phyloP scores from a whole-genome alignment of 768 basidiomycete genomes.

The Omphalotus guepiniiformis region DNA sequence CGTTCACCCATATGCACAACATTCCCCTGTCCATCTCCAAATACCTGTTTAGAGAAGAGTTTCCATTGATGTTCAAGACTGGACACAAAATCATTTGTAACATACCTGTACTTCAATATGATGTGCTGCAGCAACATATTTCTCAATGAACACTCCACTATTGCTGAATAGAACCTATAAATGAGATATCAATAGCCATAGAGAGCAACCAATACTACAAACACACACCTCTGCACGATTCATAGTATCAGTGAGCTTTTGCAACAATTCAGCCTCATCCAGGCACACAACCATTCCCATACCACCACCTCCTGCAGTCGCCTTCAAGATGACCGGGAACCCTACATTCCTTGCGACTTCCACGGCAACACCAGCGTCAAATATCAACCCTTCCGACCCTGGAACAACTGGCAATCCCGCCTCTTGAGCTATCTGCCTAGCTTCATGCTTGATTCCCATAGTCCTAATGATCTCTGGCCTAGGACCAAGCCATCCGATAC shows the following conservation, averaged over 20 bases:
- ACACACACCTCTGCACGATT: slow-evolving; percentile 39
- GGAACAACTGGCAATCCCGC: slow-evolving; percentile 54
- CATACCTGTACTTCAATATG: slow-evolving; percentile 64
- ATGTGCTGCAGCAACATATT: slow-evolving; percentile 49
- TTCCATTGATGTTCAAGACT: not conserved
- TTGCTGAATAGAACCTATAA: slow-evolving; percentile 44
- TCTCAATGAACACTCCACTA: slow-evolving; percentile 54
- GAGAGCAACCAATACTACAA: not conserved
- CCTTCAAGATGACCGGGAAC: slow-evolving; percentile 63
- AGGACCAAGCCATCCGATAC: slow-evolving; percentile 58
- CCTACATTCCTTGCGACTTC: slow-evolving; percentile 38
- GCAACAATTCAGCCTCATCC: slow-evolving; percentile 31
- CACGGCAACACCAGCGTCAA: slow-evolving; percentile 36
- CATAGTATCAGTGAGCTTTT: slow-evolving; percentile 31
- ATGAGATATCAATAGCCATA: too few species aligned
- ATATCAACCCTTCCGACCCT: slow-evolving; percentile 48
- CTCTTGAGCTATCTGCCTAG: slow-evolving; percentile 37
- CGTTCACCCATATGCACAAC: slow-evolving; percentile 65
- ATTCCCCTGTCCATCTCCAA: slow-evolving; percentile 58
- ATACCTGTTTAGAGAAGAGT: slow-evolving; percentile 39
- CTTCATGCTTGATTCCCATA: slow-evolving; percentile 65
- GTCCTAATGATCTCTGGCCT: slow-evolving; percentile 39
- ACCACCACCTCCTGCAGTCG: slow-evolving; percentile 67
- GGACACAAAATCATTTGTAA: not conserved
- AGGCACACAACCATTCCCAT: slow-evolving; percentile 60